A percentile compares a stretch with the other conserved stretches of the same genome.
phyloP scores from a whole-genome alignment of 106 monocot genomes.

The Acorus gramineus region DNA sequence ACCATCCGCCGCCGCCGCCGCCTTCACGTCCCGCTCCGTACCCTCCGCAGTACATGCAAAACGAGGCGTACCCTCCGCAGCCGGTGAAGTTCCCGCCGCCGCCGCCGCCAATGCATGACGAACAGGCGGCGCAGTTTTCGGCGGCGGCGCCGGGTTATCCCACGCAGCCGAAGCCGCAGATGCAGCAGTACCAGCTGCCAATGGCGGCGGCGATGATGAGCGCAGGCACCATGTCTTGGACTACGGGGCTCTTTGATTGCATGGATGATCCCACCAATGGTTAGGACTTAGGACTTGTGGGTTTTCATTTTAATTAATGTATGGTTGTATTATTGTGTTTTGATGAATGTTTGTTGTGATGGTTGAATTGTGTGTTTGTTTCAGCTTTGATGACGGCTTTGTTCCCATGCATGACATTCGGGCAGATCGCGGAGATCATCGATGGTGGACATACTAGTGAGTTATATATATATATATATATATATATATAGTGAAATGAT shows the following conservation, averaged over 20 bases:
- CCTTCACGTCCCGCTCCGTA: too few relatives aligned
- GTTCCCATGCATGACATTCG: slow-evolving; percentile 4
- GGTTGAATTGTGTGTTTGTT: neutral
- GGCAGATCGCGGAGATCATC: slow-evolving; percentile 4
- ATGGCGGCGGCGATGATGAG: neutral
- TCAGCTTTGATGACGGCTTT: neutral
- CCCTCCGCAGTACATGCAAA: too few relatives aligned
- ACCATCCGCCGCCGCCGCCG: too few relatives aligned
- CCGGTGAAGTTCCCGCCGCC: slow-evolving; percentile 2
- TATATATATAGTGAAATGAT: too few relatives aligned
- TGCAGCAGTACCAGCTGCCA: too few relatives aligned
- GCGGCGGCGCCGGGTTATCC: neutral
- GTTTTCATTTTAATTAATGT: neutral
- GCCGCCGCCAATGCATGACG: neutral
- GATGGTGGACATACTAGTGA: neutral
- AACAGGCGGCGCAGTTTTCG: neutral
- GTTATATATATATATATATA: neutral
- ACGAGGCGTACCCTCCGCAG: neutral
- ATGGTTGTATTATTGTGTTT: neutral
- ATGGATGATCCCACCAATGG: slow-evolving; percentile 2
- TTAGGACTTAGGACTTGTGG: neutral
- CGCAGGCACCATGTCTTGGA: neutral
- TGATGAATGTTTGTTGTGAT: neutral
- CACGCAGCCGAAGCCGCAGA: too few relatives aligned
- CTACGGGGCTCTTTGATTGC: slow-evolving; percentile 4